Percentiles rank a stretch among this genome's conserved stretches.
These are phyloP conservation scores for Dalbergia cultrata DNA, from an alignment of 306 rosid species.

Conservation along the genomic window DNA sequence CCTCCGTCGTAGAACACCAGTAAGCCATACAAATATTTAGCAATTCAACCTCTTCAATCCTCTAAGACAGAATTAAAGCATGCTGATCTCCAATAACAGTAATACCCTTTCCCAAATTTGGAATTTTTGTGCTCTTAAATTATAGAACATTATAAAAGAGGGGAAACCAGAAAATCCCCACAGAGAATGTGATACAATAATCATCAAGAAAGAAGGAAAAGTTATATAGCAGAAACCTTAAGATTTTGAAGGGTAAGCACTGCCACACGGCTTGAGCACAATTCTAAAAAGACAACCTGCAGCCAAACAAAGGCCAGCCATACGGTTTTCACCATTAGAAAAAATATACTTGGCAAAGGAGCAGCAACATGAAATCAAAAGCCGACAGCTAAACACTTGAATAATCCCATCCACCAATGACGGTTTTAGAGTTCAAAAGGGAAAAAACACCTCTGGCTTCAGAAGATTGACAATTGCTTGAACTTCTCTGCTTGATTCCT, in stretches of 20 bases:
- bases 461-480: slow-evolving; percentile 73
- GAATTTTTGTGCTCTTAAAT: neutral
- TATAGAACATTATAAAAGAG: neutral
- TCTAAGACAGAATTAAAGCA: slow-evolving; percentile 25
- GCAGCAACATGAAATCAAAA: slow-evolving; percentile 22
- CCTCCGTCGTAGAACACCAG: slow-evolving; percentile 22
- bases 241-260: slow-evolving; percentile 83
- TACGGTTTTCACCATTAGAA: slow-evolving; percentile 32
- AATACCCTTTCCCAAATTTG: slow-evolving; percentile 1
- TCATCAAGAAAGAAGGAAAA: neutral
- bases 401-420: slow-evolving; percentile 38
- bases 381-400: slow-evolving; percentile 50
- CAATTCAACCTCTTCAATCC: slow-evolving; percentile 34
- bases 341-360: slow-evolving; percentile 25
- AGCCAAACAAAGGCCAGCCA: slow-evolving; percentile 43
- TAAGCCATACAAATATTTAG: neutral
- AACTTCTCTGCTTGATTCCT: slow-evolving; percentile 92
- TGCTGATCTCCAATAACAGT: neutral
- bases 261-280: slow-evolving; percentile 84
- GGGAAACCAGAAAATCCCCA: neutral
- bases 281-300: slow-evolving; percentile 93
- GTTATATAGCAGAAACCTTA: slow-evolving; percentile 60
- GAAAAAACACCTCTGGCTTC: slow-evolving; percentile 81
- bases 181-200: slow-evolving; percentile 29
- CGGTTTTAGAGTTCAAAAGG: slow-evolving; percentile 43